Evolutionary conservation across 2,329 filamentous ascomycete genomes (phyloP).

Genomic region (Aciculosporium take): DNA sequence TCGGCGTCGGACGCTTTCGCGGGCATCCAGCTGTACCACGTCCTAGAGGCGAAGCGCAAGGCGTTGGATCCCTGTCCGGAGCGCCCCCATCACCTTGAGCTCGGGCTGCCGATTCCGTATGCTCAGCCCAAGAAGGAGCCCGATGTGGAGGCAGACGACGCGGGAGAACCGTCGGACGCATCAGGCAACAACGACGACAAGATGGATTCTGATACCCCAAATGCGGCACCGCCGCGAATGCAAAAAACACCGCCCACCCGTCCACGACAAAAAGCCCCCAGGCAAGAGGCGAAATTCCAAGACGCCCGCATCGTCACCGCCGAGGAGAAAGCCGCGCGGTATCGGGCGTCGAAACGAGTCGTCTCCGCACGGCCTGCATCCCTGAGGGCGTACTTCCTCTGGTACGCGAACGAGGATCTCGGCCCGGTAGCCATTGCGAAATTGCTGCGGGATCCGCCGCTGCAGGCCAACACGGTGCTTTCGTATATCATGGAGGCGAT

Average conservation of each 20-base stretch:
- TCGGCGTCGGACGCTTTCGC: constrained; percentile 77
- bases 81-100: constrained; percentile 53
- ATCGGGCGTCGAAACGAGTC: constrained; percentile 17
- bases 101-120: constrained; percentile 47
- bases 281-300: neutral
- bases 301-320: constrained; percentile 31
- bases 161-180: neutral
- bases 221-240: neutral
- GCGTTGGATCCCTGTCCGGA: constrained; percentile 56
- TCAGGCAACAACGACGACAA: neutral
- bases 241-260: neutral
- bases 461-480: constrained; percentile 40
- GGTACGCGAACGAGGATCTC: constrained; percentile 40
- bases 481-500: constrained; percentile 46
- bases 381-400: constrained; percentile 49
- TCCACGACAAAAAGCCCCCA: neutral
- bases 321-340: constrained; percentile 23
- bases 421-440: constrained; percentile 33
- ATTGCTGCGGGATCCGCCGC: constrained; percentile 45
- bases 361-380: constrained; percentile 16
- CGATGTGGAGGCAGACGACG: neutral
- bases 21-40: constrained; percentile 56
- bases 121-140: constrained; percentile 8
- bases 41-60: constrained; percentile 54
- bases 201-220: neutral